Evolutionary conservation across 306 rosid genomes (phyloP).

Genomic region (Quercus engelmannii): DNA sequence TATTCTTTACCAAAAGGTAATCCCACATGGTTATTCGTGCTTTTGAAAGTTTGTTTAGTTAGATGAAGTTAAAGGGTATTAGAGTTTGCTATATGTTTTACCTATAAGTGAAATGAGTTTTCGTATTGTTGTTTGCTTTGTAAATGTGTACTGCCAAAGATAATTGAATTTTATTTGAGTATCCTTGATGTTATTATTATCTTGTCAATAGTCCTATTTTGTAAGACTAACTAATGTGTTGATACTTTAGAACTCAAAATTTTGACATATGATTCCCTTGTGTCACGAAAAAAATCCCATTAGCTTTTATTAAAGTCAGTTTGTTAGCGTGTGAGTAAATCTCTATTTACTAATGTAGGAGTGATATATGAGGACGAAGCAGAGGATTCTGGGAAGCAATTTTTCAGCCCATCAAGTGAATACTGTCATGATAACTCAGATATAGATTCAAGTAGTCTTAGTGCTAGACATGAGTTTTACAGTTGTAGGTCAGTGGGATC

Average conservation of each 20-base stretch:
- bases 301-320: background rate
- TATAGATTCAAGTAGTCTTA: slow-evolving; percentile 73
- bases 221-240: background rate
- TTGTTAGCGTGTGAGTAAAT: slow-evolving; percentile 5
- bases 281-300: background rate
- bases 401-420: slow-evolving; percentile 69
- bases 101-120: background rate
- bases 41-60: background rate
- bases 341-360: slow-evolving; percentile 48
- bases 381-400: slow-evolving; percentile 66
- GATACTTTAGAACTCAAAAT: background rate
- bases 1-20: too few relatives aligned
- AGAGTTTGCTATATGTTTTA: slow-evolving; percentile 1
- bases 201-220: background rate
- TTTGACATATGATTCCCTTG: background rate
- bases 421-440: slow-evolving; percentile 63
- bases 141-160: too few relatives aligned
- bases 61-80: slow-evolving; percentile 10
- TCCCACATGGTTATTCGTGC: too few relatives aligned
- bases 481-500: slow-evolving; percentile 53
- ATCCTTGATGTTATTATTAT: background rate
- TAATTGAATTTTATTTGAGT: background rate
- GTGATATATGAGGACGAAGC: slow-evolving; percentile 73
- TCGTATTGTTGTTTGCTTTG: background rate
- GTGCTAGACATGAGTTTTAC: slow-evolving; percentile 63